phyloP scores from a whole-genome alignment of 192 early-diverging fungal genomes.

The Linnemannia elongata region DNA sequence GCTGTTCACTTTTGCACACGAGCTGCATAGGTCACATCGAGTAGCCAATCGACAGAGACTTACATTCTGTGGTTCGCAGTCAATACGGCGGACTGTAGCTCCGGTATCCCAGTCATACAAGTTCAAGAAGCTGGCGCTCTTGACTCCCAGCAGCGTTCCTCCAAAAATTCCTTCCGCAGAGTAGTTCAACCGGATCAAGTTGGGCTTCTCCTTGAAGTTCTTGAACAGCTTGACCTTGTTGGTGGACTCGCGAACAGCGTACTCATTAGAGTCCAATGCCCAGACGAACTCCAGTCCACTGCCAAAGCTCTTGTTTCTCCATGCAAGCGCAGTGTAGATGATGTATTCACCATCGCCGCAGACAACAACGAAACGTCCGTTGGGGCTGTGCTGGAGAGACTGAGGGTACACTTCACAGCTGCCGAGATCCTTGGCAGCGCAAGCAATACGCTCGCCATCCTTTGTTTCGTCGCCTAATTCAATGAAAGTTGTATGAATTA shows the following conservation, averaged over 20 bases:
- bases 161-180: conserved; percentile 96
- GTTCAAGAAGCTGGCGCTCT: conserved; percentile 86
- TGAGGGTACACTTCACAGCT: conserved; percentile 98
- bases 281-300: conserved; percentile 97
- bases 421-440: conserved; percentile 94
- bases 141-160: conserved; percentile 91
- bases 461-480: conserved; percentile 79
- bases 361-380: conserved; percentile 98
- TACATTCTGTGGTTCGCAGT: conserved; percentile 87
- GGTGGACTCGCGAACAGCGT: conserved; percentile 96
- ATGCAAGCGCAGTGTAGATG: conserved; percentile 99
- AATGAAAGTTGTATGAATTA: conserved; percentile 6
- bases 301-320: conserved; percentile 99
- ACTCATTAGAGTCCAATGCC: conserved; percentile 96
- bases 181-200: conserved; percentile 81
- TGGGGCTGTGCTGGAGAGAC: conserved; percentile 95
- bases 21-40: neutral
- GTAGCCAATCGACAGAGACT: neutral
- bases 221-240: conserved; percentile 93
- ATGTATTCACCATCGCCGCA: conserved; percentile 99
- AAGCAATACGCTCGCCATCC: conserved; percentile 92
- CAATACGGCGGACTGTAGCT: conserved; percentile 90
- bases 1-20: neutral
- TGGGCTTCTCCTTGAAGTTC: conserved; percentile 93
- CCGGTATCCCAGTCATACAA: conserved; percentile 99